Conservation (phyloP, 2,329 filamentous ascomycete genomes). For the Stemphylium lycopersici region DNA sequence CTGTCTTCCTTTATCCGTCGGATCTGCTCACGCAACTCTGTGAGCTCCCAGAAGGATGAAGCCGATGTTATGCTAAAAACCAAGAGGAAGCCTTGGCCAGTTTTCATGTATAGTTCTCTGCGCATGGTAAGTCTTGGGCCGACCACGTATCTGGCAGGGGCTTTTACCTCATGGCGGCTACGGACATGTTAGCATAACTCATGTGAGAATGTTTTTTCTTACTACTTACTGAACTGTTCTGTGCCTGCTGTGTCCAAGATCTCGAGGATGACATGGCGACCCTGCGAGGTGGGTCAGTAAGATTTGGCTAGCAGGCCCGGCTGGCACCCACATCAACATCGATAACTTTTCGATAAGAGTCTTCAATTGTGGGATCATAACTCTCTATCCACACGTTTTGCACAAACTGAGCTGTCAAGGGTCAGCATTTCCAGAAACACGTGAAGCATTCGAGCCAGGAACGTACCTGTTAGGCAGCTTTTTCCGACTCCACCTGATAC, state of each 20-base stretch:
- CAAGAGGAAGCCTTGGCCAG: constrained; percentile 87
- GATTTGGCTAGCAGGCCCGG: not conserved
- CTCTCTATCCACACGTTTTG: constrained; percentile 92
- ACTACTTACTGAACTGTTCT: constrained; percentile 86
- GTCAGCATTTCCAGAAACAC: constrained; percentile 20
- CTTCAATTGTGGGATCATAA: constrained; percentile 68
- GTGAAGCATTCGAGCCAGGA: constrained; percentile 2
- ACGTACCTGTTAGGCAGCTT: constrained; percentile 84
- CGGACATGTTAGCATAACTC: constrained; percentile 21
- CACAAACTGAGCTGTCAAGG: constrained; percentile 75
- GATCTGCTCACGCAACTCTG: constrained; percentile 84
- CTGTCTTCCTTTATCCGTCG: constrained; percentile 90
- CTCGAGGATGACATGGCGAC: constrained; percentile 85
- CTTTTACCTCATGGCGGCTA: constrained; percentile 45
- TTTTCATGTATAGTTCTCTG: constrained; percentile 73
- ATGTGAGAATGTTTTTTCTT: not conserved
- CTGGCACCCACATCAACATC: constrained; percentile 77
- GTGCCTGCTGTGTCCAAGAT: constrained; percentile 92
- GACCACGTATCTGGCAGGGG: constrained; percentile 5
- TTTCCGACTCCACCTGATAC: constrained; percentile 82
- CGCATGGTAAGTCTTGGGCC: constrained; percentile 16
- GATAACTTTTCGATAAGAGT: constrained; percentile 65
- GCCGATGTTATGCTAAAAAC: constrained; percentile 90
- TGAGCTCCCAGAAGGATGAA: constrained; percentile 81
- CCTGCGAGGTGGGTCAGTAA: constrained; percentile 57